Evolutionary conservation across 352 stramenopile species (phyloP).

Genomic region (Phytophthora syringae): DNA sequence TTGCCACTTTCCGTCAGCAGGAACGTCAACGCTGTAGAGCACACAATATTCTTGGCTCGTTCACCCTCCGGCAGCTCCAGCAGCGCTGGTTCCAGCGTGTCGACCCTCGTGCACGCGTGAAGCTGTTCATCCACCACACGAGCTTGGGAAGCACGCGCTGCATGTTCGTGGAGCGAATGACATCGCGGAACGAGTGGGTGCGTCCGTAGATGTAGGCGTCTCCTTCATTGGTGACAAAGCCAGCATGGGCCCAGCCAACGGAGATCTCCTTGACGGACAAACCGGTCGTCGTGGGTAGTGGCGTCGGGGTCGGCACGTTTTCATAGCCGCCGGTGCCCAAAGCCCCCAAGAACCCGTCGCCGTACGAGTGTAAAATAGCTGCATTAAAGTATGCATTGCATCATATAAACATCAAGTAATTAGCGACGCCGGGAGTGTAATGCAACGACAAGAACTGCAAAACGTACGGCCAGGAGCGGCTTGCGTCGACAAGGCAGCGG

Average conservation of each 20-base stretch:
- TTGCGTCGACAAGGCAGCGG: constrained; percentile 29
- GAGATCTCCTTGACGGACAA: constrained; percentile 70
- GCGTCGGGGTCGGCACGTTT: constrained; percentile 50
- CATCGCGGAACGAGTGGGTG: constrained; percentile 85
- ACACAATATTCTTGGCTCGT: constrained; percentile 79
- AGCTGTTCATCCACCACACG: constrained; percentile 72
- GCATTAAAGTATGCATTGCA: too few species aligned
- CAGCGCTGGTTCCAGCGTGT: constrained; percentile 63
- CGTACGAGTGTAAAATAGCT: constrained; percentile 75
- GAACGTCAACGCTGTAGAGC: constrained; percentile 80
- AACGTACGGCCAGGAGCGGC: constrained; percentile 31
- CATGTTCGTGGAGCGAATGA: constrained; percentile 88
- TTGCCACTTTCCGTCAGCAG: constrained; percentile 80
- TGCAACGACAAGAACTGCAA: neutral
- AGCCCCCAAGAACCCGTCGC: constrained; percentile 78
- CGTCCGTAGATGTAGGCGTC: constrained; percentile 79
- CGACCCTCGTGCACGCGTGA: constrained; percentile 70
- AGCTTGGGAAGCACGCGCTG: constrained; percentile 78
- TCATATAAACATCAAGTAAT: too few species aligned
- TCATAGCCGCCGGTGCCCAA: constrained; percentile 77
- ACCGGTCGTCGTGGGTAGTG: constrained; percentile 47
- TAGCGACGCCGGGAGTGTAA: neutral
- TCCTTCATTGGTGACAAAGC: constrained; percentile 73
- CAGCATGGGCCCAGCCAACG: constrained; percentile 78
- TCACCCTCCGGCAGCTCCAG: constrained; percentile 70